These are phyloP conservation scores for Myriosclerotinia curreyana DNA, from an alignment of 2,329 filamentous ascomycete genomes.

Conservation along the genomic window DNA sequence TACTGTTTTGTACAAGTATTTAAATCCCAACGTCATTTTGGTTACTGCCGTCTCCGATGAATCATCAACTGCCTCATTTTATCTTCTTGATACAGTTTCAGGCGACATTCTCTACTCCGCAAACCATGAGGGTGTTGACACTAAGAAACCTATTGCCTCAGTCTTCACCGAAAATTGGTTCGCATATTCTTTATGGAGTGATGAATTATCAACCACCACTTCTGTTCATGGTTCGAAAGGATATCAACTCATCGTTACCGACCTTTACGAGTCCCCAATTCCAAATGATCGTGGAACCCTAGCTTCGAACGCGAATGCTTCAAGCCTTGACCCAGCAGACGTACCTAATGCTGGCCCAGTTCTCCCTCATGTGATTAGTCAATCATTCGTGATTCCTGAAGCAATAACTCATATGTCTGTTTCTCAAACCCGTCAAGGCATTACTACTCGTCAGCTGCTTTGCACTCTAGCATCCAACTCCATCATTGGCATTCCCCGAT, in stretches of 20 bases:
- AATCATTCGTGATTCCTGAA: conserved; percentile 76
- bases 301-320: conserved; percentile 67
- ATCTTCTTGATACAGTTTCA: conserved; percentile 82
- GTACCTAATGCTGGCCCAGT: conserved; percentile 50
- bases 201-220: conserved; percentile 55
- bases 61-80: conserved; percentile 62
- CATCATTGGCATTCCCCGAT: conserved; percentile 75
- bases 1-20: conserved; percentile 94
- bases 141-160: conserved; percentile 68
- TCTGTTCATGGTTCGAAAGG: conserved; percentile 66
- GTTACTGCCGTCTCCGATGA: conserved; percentile 65
- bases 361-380: conserved; percentile 72
- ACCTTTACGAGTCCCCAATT: conserved; percentile 83
- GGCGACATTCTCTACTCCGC: conserved; percentile 74
- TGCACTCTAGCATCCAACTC: conserved; percentile 72
- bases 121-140: conserved; percentile 70
- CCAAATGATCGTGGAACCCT: conserved; percentile 83
- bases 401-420: conserved; percentile 78
- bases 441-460: conserved; percentile 78
- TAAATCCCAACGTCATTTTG: conserved; percentile 82
- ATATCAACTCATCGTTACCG: conserved; percentile 79
- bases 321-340: conserved; percentile 67
- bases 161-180: conserved; percentile 94
- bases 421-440: conserved; percentile 87
- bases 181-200: conserved; percentile 72